These are phyloP conservation scores for Cyberlindnera nakhonratchasimensis DNA, from an alignment of 805 yeast species.

Conservation along the genomic window DNA sequence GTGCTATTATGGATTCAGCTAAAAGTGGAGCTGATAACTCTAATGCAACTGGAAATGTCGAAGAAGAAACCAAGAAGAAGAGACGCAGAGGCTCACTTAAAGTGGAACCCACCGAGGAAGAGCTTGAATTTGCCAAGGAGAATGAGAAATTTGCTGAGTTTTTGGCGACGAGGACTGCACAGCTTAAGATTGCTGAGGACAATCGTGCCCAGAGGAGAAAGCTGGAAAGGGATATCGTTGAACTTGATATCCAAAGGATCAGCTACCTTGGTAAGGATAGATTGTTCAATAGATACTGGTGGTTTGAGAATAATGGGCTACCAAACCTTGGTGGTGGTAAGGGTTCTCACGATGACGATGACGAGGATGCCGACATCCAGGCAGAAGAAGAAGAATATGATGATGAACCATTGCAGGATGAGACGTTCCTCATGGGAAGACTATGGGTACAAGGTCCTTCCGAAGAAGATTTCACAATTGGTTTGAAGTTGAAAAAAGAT, in stretches of 20 bases:
- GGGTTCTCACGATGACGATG: constrained; percentile 18
- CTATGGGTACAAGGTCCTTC: constrained; percentile 91
- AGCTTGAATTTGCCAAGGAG: constrained; percentile 33
- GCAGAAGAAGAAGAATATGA: constrained; percentile 43
- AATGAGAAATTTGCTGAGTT: constrained; percentile 42
- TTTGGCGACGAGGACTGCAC: constrained; percentile 43
- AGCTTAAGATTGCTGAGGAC: constrained; percentile 37
- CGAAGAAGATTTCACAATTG: constrained; percentile 40
- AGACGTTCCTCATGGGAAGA: constrained; percentile 73
- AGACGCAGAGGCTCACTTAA: constrained; percentile 32
- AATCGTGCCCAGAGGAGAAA: constrained; percentile 46
- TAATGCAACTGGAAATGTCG: constrained; percentile 8
- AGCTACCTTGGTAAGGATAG: constrained; percentile 79
- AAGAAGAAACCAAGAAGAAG: constrained; percentile 23
- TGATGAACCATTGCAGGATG: constrained; percentile 46
- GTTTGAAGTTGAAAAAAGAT: constrained; percentile 30
- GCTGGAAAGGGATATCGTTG: constrained; percentile 59
- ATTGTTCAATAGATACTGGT: constrained; percentile 86
- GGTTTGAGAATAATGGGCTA: constrained; percentile 87
- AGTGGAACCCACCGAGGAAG: constrained; percentile 39
- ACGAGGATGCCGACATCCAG: constrained; percentile 32
- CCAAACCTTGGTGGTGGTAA: constrained; percentile 46
- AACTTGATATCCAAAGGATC: constrained; percentile 74
- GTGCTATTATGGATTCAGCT: constrained; percentile 28
- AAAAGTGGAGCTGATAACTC: constrained; percentile 19